These are phyloP conservation scores for Aspergillus panamensis DNA, from an alignment of 495 filamentous ascomycete genomes.

Conservation along the genomic window DNA sequence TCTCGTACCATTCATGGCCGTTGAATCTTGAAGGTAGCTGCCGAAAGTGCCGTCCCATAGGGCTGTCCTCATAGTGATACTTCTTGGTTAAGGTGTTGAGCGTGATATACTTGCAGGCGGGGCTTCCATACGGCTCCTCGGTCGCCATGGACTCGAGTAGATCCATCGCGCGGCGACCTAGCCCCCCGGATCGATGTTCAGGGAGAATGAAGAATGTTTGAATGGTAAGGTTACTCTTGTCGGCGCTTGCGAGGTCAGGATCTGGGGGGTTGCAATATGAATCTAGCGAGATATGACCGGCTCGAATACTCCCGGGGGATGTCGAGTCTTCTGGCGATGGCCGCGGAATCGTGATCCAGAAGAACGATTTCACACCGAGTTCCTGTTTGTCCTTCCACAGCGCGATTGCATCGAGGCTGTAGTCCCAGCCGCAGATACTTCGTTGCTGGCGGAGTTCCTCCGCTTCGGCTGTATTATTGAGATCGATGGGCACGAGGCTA, in stretches of 20 bases:
- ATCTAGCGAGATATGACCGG: slow-evolving; percentile 30
- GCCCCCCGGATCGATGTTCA: slow-evolving; percentile 16
- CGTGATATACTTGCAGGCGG: slow-evolving; percentile 22
- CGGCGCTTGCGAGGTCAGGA: slow-evolving; percentile 17
- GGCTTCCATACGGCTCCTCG: slow-evolving; percentile 22
- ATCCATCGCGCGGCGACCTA: slow-evolving; percentile 22
- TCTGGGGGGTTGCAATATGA: slow-evolving; percentile 22
- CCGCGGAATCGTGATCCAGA: slow-evolving; percentile 23
- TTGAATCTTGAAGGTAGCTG: slow-evolving; percentile 20
- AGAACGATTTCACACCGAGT: slow-evolving; percentile 24
- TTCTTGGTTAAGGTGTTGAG: slow-evolving; percentile 27
- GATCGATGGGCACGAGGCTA: slow-evolving; percentile 24
- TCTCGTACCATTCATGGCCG: slow-evolving; percentile 34
- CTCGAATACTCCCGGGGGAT: slow-evolving; percentile 8
- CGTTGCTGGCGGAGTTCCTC: slow-evolving; percentile 27
- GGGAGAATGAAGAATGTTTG: slow-evolving; percentile 27
- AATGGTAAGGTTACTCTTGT: slow-evolving; percentile 22
- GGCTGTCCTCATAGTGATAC: slow-evolving; percentile 26
- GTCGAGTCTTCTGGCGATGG: background rate
- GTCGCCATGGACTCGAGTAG: slow-evolving; percentile 21
- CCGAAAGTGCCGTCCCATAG: slow-evolving; percentile 21
- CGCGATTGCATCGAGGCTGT: slow-evolving; percentile 10
- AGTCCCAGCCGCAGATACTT: slow-evolving; percentile 27
- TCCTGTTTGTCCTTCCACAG: slow-evolving; percentile 21
- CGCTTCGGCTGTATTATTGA: slow-evolving; percentile 19